phyloP scores from a whole-genome alignment of 345 rosid species.

The Trapa incisa region DNA sequence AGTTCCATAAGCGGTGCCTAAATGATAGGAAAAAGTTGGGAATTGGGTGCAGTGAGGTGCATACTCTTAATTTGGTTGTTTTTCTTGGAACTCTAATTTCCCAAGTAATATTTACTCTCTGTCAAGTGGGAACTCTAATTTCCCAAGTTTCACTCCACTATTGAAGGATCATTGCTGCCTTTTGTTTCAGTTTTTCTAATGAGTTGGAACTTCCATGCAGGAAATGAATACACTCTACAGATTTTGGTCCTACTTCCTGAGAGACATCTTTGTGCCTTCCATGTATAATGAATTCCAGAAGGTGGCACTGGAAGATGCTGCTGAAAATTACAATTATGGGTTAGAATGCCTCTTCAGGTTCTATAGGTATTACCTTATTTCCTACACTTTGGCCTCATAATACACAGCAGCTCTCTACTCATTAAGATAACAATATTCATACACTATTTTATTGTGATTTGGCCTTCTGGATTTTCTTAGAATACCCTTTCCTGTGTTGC shows the following conservation, averaged over 20 bases:
- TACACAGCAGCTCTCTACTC: not conserved
- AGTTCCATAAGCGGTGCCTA: conserved; percentile 83
- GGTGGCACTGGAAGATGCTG: conserved; percentile 79
- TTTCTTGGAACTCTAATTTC: no score
- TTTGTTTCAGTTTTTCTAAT: not conserved
- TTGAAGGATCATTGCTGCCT: not conserved
- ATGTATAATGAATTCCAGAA: conserved; percentile 84
- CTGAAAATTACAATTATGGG: conserved; percentile 73
- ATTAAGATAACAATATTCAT: not conserved
- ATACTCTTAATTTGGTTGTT: not conserved
- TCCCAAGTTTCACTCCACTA: not conserved
- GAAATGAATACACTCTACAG: conserved; percentile 93
- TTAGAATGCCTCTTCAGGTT: conserved; percentile 93
- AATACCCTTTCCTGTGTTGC: conserved; percentile 10
- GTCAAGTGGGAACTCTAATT: not conserved
- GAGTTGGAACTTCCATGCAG: conserved; percentile 28
- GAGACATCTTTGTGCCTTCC: conserved; percentile 58
- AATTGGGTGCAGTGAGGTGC: conserved; percentile 90
- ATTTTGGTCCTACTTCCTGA: conserved; percentile 92
- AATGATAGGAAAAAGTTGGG: conserved; percentile 86
- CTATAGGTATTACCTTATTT: conserved; percentile 47
- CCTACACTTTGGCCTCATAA: not conserved
- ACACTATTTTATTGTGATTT: not conserved
- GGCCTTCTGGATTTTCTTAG: not conserved
- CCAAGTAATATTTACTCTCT: not conserved